These are phyloP conservation scores for Chaetomiaceae sp. DNA, from an alignment of 2,329 filamentous ascomycete genomes.

Conservation along the genomic window DNA sequence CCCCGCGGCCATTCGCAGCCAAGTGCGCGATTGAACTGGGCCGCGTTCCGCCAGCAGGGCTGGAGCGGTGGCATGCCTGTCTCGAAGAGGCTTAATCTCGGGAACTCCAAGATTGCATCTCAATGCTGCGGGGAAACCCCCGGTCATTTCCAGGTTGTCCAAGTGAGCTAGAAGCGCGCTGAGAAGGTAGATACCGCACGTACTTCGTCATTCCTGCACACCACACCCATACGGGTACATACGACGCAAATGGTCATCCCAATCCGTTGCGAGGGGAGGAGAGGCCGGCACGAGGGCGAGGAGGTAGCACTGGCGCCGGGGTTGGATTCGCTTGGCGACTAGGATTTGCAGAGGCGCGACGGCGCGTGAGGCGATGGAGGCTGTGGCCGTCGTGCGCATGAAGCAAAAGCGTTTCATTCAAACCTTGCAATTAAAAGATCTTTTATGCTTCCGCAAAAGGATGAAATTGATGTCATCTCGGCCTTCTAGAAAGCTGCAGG, in stretches of 20 bases:
- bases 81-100: constrained; percentile 26
- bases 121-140: constrained; percentile 31
- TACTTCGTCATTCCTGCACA: neutral
- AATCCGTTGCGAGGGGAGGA: neutral
- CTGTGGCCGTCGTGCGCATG: constrained; percentile 39
- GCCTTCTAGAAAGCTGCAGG: constrained; percentile 35
- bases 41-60: constrained; percentile 5
- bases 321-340: constrained; percentile 18
- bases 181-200: neutral
- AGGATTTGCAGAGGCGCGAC: constrained; percentile 12
- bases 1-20: too few relatives aligned
- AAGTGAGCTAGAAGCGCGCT: neutral
- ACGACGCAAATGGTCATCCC: neutral
- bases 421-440: constrained; percentile 46
- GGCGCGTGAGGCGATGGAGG: constrained; percentile 21
- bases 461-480: constrained; percentile 30
- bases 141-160: neutral
- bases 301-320: neutral
- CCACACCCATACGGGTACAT: neutral
- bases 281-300: neutral
- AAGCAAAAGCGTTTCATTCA: constrained; percentile 42
- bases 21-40: constrained; percentile 12
- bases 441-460: constrained; percentile 40
- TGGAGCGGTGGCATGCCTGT: constrained; percentile 16
- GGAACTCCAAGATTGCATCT: constrained; percentile 38